A percentile compares a stretch with the other conserved stretches of the same genome.
These are phyloP conservation scores for Berkeleyomyces basicola DNA, from an alignment of 2,329 filamentous ascomycete species.

Conservation along the genomic window DNA sequence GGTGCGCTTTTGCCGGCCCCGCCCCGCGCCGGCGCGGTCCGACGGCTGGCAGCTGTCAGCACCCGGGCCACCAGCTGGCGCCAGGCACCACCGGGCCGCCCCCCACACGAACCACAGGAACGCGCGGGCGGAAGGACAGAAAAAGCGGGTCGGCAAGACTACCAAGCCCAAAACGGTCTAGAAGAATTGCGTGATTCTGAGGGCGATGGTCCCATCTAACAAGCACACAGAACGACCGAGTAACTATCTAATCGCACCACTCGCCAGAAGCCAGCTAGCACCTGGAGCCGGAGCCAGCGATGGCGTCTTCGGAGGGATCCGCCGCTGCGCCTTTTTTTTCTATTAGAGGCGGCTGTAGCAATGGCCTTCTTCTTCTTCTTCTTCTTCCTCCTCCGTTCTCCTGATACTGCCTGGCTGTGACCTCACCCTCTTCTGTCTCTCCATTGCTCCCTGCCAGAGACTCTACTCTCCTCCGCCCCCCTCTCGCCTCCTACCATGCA, in stretches of 20 bases:
- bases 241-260: neutral
- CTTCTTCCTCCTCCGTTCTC: neutral
- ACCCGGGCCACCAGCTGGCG: slow-evolving; percentile 3
- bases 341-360: neutral
- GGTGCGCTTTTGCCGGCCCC: neutral
- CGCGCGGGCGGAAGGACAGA: slow-evolving; percentile 4
- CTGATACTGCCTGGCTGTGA: neutral
- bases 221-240: neutral
- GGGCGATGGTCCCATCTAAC: slow-evolving; percentile 7
- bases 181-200: slow-evolving; percentile 13
- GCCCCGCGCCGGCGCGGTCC: neutral
- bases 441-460: neutral
- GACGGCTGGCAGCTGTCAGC: neutral
- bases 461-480: neutral
- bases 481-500: slow-evolving; percentile 11
- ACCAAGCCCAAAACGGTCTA: slow-evolving; percentile 10
- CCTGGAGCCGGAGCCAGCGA: neutral
- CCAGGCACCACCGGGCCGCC: neutral
- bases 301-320: neutral
- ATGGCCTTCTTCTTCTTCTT: neutral
- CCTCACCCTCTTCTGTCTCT: neutral
- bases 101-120: neutral
- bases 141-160: slow-evolving; percentile 7
- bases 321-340: neutral
- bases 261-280: neutral